Evolutionary conservation across 345 rosid genomes (phyloP).

Genomic region (Erysimum cheiranthoides): DNA sequence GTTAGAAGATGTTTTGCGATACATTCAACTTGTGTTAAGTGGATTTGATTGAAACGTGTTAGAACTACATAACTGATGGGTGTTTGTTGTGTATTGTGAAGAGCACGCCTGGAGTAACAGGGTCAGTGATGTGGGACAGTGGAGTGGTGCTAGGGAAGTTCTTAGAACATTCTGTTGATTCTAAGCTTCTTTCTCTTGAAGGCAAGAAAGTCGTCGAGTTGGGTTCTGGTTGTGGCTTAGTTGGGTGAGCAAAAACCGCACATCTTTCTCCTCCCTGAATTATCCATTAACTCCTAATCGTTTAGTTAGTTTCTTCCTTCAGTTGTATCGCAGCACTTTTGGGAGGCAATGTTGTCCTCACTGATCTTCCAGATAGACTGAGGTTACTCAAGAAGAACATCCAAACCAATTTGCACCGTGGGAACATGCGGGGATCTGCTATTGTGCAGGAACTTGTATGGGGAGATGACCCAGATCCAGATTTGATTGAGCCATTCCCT

Average conservation of each 20-base stretch:
- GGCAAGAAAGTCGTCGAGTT: conserved; percentile 83
- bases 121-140: conserved; percentile 95
- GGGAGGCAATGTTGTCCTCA: conserved; percentile 79
- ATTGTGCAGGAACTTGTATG: conserved; percentile 70
- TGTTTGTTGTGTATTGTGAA: conserved; percentile 42
- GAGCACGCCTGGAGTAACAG: conserved; percentile 86
- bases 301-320: conserved; percentile 36
- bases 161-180: conserved; percentile 89
- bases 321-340: conserved; percentile 88
- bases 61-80: conserved; percentile 2
- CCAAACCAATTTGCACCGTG: conserved; percentile 60
- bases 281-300: neutral
- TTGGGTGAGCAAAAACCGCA: conserved; percentile 61
- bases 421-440: conserved; percentile 66
- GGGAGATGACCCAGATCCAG: conserved; percentile 74
- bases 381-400: conserved; percentile 78
- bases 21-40: neutral
- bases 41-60: neutral
- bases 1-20: neutral
- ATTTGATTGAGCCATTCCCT: conserved; percentile 69
- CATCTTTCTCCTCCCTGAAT: conserved; percentile 9
- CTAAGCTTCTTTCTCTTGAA: conserved; percentile 61
- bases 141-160: conserved; percentile 89
- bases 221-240: conserved; percentile 97
- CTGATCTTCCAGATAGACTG: conserved; percentile 90